These are phyloP conservation scores for Rubroshorea leprosula DNA, from an alignment of 345 rosid species.

Conservation along the genomic window DNA sequence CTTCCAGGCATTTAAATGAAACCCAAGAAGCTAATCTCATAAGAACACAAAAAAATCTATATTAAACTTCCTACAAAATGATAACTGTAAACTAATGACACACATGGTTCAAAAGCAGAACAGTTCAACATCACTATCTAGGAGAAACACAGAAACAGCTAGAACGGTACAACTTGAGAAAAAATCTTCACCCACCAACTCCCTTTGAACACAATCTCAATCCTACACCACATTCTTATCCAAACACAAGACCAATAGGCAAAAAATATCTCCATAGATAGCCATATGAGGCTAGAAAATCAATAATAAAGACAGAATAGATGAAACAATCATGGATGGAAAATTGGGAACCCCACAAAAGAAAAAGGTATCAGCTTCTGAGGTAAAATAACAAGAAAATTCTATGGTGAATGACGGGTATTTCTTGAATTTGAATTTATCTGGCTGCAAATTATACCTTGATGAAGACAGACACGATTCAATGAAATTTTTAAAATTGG, in stretches of 20 bases:
- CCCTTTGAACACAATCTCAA: slow-evolving; percentile 35
- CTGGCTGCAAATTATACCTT: not conserved
- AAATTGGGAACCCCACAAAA: not conserved
- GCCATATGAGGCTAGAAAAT: slow-evolving; percentile 19
- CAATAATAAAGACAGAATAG: not conserved
- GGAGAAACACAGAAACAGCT: slow-evolving; percentile 29
- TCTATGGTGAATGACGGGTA: not conserved
- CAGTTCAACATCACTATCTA: slow-evolving; percentile 27
- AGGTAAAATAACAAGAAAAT: not conserved
- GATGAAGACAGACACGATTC: not conserved
- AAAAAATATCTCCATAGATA: slow-evolving; percentile 11
- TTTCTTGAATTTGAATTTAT: not conserved
- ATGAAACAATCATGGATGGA: not conserved
- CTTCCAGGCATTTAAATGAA: no score
- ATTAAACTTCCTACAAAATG: not conserved
- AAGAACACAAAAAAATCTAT: no score
- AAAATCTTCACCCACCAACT: slow-evolving; percentile 34
- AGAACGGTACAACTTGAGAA: slow-evolving; percentile 43
- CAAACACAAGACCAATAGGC: slow-evolving; percentile 16
- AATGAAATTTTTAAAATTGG: not conserved
- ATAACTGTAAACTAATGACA: not conserved
- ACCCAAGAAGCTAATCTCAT: not conserved
- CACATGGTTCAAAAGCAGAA: no score
- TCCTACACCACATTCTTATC: slow-evolving; percentile 45
- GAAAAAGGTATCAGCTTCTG: not conserved